Percentiles rank a stretch among this genome's conserved stretches.
phyloP scores from a whole-genome alignment of 1,139 yeast genomes.

The Saccharomyces hybrid region DNA sequence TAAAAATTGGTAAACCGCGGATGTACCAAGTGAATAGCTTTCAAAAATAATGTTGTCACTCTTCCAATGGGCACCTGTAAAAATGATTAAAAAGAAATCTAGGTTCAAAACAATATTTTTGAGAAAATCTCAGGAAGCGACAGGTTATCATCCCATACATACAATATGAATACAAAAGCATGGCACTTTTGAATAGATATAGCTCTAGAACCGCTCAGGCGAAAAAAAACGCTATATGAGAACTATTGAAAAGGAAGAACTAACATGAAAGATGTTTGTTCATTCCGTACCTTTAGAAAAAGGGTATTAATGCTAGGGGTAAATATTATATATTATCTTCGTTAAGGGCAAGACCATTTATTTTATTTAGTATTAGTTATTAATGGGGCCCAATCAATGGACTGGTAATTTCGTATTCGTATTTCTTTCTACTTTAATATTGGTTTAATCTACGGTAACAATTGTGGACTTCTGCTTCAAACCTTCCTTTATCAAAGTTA shows the following conservation, averaged over 20 bases:
- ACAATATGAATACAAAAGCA: too few species aligned
- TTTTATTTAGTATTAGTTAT: not conserved
- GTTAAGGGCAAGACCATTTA: not conserved
- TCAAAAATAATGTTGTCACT: too few species aligned
- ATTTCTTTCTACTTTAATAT: constrained; percentile 30
- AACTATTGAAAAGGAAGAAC: not conserved
- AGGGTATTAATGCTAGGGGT: constrained; percentile 1
- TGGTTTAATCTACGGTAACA: constrained; percentile 20
- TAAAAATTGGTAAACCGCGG: too few species aligned
- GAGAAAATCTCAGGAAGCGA: too few species aligned
- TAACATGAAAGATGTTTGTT: not conserved
- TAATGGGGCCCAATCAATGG: not conserved
- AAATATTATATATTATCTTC: not conserved
- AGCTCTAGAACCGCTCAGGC: not conserved
- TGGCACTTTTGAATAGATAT: not conserved
- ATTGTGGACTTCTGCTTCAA: constrained; percentile 31
- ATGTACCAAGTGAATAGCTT: too few species aligned
- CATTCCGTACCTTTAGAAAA: not conserved
- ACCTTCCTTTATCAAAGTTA: constrained; percentile 29
- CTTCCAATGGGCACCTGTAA: too few species aligned
- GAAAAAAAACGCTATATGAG: not conserved
- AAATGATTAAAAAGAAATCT: not conserved
- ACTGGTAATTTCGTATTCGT: not conserved
- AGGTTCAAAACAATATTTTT: too few species aligned
- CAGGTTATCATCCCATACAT: too few species aligned